A percentile compares a stretch with the other conserved stretches of the same genome.
These are phyloP conservation scores for Mycothermus thermophilus DNA, from an alignment of 495 filamentous ascomycete genomes.

Conservation along the genomic window DNA sequence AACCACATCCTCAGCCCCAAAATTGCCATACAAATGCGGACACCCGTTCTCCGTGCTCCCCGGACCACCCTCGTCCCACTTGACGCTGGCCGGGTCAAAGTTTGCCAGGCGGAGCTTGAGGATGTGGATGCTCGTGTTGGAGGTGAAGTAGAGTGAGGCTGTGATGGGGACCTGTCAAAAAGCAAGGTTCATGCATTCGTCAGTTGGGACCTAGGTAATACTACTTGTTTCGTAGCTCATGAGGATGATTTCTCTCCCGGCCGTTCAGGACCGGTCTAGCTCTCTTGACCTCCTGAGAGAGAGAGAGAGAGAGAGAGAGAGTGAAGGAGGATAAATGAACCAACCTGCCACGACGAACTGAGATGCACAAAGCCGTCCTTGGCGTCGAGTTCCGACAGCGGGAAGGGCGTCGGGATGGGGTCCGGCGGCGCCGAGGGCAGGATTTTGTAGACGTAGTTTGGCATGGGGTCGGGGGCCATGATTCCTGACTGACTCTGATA, in stretches of 20 bases:
- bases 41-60: slow-evolving; percentile 24
- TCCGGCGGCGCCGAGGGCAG: slow-evolving; percentile 27
- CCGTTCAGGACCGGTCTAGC: too few species aligned
- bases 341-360: slow-evolving; percentile 33
- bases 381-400: slow-evolving; percentile 35
- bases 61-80: slow-evolving; percentile 34
- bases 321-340: slow-evolving; percentile 1
- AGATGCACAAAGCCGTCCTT: slow-evolving; percentile 42
- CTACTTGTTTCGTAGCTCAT: too few species aligned
- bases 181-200: too few species aligned
- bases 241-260: too few species aligned
- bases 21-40: slow-evolving; percentile 36
- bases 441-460: slow-evolving; percentile 40
- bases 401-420: slow-evolving; percentile 34
- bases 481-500: too few species aligned
- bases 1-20: slow-evolving; percentile 29
- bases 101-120: slow-evolving; percentile 24
- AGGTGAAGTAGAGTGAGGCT: slow-evolving; percentile 34
- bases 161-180: slow-evolving; percentile 32
- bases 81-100: slow-evolving; percentile 13
- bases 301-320: background rate
- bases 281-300: too few species aligned
- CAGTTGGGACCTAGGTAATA: too few species aligned
- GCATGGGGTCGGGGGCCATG: slow-evolving; percentile 19
- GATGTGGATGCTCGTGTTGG: slow-evolving; percentile 23